Conservation (phyloP, 164 flowering plant genomes). For the Houttuynia cordata region DNA sequence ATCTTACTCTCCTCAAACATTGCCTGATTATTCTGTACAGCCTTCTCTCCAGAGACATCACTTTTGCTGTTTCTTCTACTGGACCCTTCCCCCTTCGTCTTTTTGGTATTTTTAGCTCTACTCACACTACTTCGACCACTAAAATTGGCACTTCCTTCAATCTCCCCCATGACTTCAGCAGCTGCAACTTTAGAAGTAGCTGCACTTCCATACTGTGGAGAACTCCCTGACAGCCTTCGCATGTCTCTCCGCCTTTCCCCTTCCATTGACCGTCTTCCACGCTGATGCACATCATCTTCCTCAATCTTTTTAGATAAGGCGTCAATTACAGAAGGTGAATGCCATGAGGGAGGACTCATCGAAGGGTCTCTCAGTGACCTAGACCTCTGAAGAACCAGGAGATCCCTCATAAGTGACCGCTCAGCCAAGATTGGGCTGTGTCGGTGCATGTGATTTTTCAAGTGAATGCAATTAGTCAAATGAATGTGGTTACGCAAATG, state of each 20-base stretch:
- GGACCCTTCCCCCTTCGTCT: conserved; percentile 36
- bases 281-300: conserved; percentile 25
- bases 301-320: conserved; percentile 38
- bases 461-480: conserved; percentile 87
- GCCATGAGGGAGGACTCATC: conserved; percentile 79
- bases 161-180: conserved; percentile 18
- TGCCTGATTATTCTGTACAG: conserved; percentile 15
- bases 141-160: conserved; percentile 12
- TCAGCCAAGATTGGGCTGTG: conserved; percentile 70
- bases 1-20: conserved; percentile 13
- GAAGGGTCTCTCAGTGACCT: conserved; percentile 91
- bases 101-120: conserved; percentile 28
- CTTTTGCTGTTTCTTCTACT: conserved; percentile 23
- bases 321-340: conserved; percentile 56
- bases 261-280: conserved; percentile 56
- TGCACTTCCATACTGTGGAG: conserved; percentile 26
- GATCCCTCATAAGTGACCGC: conserved; percentile 76
- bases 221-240: conserved; percentile 32
- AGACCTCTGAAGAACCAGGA: conserved; percentile 76
- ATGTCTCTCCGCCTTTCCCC: conserved; percentile 29
- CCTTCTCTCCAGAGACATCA: conserved; percentile 30
- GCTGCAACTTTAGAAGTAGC: conserved; percentile 46
- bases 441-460: conserved; percentile 94
- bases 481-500: conserved; percentile 90
- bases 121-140: conserved; percentile 32